Percentiles rank a stretch among this genome's conserved stretches.
Conservation (phyloP, 2,329 filamentous ascomycete genomes). For the Aspergillus alliaceus region DNA sequence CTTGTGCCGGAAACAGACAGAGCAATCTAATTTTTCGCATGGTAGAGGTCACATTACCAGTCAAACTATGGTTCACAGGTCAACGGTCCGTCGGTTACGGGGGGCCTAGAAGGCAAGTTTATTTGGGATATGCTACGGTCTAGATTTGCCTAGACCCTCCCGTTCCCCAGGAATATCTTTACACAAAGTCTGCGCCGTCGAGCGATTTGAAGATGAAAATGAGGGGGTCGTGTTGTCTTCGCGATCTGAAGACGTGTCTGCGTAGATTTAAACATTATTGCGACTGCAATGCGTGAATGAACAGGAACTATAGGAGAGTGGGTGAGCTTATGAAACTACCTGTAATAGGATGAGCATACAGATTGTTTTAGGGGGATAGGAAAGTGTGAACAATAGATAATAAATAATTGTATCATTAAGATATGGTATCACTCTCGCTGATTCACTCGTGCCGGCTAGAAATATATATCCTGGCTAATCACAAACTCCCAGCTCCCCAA, state of each 20-base stretch:
- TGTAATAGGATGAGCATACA: no score
- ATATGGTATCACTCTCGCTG: not conserved
- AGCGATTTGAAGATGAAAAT: no score
- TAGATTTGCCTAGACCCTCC: not conserved
- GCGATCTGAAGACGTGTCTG: no score
- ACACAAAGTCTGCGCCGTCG: no score
- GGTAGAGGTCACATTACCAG: not conserved
- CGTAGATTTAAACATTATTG: no score
- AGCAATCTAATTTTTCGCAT: not conserved
- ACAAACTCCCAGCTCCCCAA: not conserved
- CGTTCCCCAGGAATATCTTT: no score
- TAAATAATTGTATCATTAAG: not conserved
- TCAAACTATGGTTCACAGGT: not conserved
- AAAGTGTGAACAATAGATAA: not conserved
- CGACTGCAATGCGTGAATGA: no score
- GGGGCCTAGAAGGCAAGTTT: not conserved
- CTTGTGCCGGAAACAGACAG: not conserved
- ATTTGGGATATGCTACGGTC: not conserved
- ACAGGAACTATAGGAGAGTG: no score
- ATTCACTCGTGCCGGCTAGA: no score
- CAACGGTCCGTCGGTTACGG: not conserved
- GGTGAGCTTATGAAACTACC: no score
- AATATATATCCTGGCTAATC: no score
- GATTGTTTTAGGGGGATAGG: not conserved
- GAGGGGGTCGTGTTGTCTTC: no score